These are phyloP conservation scores for Boletus sp. DNA, from an alignment of 768 basidiomycete genomes.

Conservation along the genomic window DNA sequence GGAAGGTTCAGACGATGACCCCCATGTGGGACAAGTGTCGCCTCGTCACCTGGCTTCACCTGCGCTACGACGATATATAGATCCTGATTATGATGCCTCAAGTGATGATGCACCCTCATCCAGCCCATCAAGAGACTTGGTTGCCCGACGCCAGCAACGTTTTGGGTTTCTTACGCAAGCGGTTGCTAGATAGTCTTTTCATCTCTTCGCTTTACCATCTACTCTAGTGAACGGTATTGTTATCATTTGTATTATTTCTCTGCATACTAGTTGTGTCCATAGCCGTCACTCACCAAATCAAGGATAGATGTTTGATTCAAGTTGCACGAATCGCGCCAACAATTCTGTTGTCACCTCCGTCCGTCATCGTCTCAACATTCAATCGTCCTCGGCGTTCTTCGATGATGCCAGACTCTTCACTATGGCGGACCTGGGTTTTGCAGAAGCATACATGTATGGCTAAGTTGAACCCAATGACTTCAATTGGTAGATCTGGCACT, in stretches of 20 bases:
- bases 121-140: slow-evolving; percentile 48
- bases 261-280: slow-evolving; percentile 26
- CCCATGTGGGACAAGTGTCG: slow-evolving; percentile 60
- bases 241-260: slow-evolving; percentile 24
- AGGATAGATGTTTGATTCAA: neutral
- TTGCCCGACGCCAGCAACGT: slow-evolving; percentile 39
- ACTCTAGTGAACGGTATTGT: slow-evolving; percentile 10
- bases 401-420: neutral
- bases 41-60: slow-evolving; percentile 70
- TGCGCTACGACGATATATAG: slow-evolving; percentile 40
- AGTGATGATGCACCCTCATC: slow-evolving; percentile 48
- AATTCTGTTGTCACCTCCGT: too few species aligned
- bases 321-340: neutral
- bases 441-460: neutral
- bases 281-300: slow-evolving; percentile 2
- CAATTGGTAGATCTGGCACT: neutral
- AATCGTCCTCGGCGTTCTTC: neutral
- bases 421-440: neutral
- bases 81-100: slow-evolving; percentile 34
- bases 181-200: slow-evolving; percentile 6
- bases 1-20: slow-evolving; percentile 62
- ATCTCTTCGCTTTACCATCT: slow-evolving; percentile 18
- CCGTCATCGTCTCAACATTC: neutral
- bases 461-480: neutral
- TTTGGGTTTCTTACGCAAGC: slow-evolving; percentile 11